Evolutionary conservation across 2,329 filamentous ascomycete species (phyloP).

Genomic region (Zymoseptoria crescenta): DNA sequence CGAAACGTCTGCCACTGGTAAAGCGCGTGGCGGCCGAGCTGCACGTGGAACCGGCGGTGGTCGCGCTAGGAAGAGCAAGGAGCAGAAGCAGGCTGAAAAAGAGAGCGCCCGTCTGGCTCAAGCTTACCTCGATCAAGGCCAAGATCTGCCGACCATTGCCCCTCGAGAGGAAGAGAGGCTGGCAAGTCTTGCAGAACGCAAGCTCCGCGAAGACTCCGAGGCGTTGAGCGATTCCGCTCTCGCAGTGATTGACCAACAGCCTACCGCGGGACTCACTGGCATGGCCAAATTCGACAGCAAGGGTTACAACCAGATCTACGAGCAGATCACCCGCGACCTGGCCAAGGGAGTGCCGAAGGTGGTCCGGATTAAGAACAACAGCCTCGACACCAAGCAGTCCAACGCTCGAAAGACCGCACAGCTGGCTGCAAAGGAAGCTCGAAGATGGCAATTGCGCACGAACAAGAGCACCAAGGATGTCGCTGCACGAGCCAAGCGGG

Average conservation of each 20-base stretch:
- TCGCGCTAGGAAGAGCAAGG: conserved; percentile 80
- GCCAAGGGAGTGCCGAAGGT: conserved; percentile 90
- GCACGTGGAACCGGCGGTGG: conserved; percentile 31
- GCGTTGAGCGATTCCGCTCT: conserved; percentile 52
- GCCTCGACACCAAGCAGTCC: conserved; percentile 78
- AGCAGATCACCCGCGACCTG: conserved; percentile 93
- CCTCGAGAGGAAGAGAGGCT: conserved; percentile 51
- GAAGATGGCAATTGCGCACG: conserved; percentile 92
- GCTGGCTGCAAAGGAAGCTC: conserved; percentile 91
- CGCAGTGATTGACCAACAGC: conserved; percentile 22
- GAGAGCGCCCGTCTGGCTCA: conserved; percentile 80
- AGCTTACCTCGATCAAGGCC: conserved; percentile 69
- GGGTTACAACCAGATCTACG: conserved; percentile 92
- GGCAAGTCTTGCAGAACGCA: conserved; percentile 29
- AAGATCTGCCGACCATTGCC: conserved; percentile 57
- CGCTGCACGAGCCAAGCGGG: conserved; percentile 90
- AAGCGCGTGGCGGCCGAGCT: conserved; percentile 42
- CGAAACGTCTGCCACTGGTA: conserved; percentile 24
- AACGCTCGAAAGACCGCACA: conserved; percentile 97
- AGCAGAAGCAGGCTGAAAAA: conserved; percentile 62
- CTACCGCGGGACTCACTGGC: conserved; percentile 25
- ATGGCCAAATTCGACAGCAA: conserved; percentile 31
- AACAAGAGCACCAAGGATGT: conserved; percentile 99
- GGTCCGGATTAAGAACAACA: conserved; percentile 77
- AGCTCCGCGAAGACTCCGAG: conserved; percentile 32